Evolutionary conservation across 2,329 filamentous ascomycete genomes (phyloP), one percentile per base, ranked within the genome.

Genomic region (Venturia asperata): DNA sequence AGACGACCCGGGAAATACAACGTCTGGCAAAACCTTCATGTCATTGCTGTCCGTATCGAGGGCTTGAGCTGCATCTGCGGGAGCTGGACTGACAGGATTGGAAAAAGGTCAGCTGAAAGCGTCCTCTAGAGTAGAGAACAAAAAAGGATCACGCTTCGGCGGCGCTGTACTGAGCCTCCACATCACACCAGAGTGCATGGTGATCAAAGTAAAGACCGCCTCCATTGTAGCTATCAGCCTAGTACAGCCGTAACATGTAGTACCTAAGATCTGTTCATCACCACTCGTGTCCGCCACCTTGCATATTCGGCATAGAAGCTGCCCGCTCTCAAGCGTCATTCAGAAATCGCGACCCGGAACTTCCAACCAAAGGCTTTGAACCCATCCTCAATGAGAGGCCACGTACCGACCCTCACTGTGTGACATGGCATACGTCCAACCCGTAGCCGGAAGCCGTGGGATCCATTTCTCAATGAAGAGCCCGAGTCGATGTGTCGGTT

Each of bases 401-500:
- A 58, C 52, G 52, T n/a, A 58, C 27, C 30, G 19, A 58, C 52
- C 52, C 52, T 58, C 52, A 58, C 27, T 58, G 52, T 58, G 52
- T 58, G 52, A 58, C n/a, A 58, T 37, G 52, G 52, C 52, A 37
- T 37, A 58, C 19, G 52, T 58, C 17, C 52, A 37, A 58, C 52
- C 30, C 52, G 27, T 58, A 9, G 30, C 37, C 30, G 30, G 52
- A 58, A 58, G 52, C 52, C 52, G 52, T 58, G 52, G 52, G 27
- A 37, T 37, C 52, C 52, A 58, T 58, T 58, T 58, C 52, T 58
- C 30, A 37, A 58, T 27, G 52, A 37, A 58, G 52, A 58, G 47
- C 45, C 43, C 43, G 72, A 30, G 52, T 58, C 52, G 52, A 58
- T 37, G 52, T 37, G 27, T 37, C 72, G 73, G 73, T 82, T 85